These are phyloP conservation scores for Camelina sativa DNA, from an alignment of 345 rosid species.

Conservation along the genomic window DNA sequence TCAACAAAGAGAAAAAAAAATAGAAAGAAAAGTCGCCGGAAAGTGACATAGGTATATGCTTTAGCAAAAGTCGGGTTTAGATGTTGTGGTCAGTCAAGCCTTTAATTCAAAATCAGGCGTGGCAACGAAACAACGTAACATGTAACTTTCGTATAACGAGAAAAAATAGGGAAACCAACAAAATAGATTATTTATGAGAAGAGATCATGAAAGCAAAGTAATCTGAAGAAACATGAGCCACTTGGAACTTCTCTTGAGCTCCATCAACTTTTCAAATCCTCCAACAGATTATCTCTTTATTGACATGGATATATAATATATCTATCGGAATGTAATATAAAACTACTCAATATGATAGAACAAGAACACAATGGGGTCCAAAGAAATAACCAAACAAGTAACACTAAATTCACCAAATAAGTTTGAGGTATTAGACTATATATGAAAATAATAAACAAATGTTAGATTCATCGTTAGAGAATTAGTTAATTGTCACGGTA, in stretches of 20 bases:
- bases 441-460: background rate
- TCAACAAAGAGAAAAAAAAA: background rate
- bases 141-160: slow-evolving; percentile 22
- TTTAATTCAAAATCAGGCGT: slow-evolving; percentile 45
- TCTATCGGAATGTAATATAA: background rate
- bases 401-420: background rate
- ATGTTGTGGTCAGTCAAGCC: slow-evolving; percentile 33
- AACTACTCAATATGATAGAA: background rate
- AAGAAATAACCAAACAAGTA: background rate
- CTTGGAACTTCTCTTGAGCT: slow-evolving; percentile 26
- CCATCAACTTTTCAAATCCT: background rate
- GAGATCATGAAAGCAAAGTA: slow-evolving; percentile 31
- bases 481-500: slow-evolving; percentile 14
- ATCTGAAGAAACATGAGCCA: slow-evolving; percentile 25
- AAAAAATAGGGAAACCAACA: slow-evolving; percentile 13
- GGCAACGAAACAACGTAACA: slow-evolving; percentile 43
- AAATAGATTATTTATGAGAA: slow-evolving; percentile 23
- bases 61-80: slow-evolving; percentile 41
- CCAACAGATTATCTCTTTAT: background rate
- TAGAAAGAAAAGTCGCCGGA: slow-evolving; percentile 36
- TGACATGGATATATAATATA: slow-evolving; percentile 5
- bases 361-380: slow-evolving; percentile 13
- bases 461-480: background rate
- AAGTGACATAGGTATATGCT: slow-evolving; percentile 41
- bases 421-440: background rate